These are phyloP conservation scores for Hericium rajendrae DNA, from an alignment of 768 basidiomycete species.

Conservation along the genomic window DNA sequence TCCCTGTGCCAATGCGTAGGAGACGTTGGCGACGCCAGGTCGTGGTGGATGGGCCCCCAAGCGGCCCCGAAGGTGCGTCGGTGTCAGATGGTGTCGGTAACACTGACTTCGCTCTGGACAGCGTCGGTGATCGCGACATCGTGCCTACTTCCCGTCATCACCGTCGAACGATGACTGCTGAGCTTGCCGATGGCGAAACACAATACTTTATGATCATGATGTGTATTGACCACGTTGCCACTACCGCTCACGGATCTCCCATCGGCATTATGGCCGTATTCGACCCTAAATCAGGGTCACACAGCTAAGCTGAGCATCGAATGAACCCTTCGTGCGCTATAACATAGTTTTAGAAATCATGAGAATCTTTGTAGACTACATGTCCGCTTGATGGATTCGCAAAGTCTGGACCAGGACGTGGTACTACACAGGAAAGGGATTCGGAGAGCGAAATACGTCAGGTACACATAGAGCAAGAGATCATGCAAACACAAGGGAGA, in stretches of 20 bases:
- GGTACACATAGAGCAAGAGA: background rate
- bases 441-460: no score
- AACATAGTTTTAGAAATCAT: background rate
- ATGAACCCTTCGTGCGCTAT: background rate
- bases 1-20: constrained; percentile 36
- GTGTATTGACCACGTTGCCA: background rate
- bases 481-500: background rate
- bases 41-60: constrained; percentile 44
- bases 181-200: no score
- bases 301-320: background rate
- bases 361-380: background rate
- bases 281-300: background rate
- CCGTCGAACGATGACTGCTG: no score
- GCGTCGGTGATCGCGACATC: background rate
- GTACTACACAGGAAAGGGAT: background rate
- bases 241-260: background rate
- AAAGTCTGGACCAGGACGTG: background rate
- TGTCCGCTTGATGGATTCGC: background rate
- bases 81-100: background rate
- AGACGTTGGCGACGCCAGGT: constrained; percentile 54
- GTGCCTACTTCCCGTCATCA: no score
- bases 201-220: no score
- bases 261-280: background rate
- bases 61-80: constrained; percentile 24
- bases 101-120: background rate